Evolutionary conservation across 2,329 filamentous ascomycete species (phyloP), one percentile per base, ranked within the genome.

Genomic region (Fusarium armeniacum): DNA sequence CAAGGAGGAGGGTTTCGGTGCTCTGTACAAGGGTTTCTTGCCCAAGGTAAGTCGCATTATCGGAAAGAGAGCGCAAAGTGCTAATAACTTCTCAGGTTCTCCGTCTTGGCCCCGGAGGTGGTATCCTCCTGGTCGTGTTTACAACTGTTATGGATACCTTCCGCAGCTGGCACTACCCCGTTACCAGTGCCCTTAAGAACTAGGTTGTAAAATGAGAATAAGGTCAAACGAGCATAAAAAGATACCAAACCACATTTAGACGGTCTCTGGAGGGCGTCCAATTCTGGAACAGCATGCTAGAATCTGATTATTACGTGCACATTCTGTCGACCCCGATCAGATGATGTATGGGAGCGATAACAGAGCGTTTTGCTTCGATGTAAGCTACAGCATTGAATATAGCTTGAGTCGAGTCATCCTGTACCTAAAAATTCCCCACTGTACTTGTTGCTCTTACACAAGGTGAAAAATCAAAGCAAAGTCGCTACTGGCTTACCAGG

Each of bases 21-120:
- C 96, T 40, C 85, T 99, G 64, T 99, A 99, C 87, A 99, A 98
- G 87, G 96, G 96, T 18, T 99, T 99, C 87, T 78, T 96, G 68
- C 96, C 96, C 73, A 99, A 99, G 88, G 96, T 98, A 85, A 92
- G 82, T 79, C 91, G 70, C 89, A 12, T 6, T 16, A 7, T 30
- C 10, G 4, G 22, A 9, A 28, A 5, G 20, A 12, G 2, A 12
- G 18, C 38, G 1, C n/a, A 4, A 16, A 24, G 36, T 32, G 7
- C 59, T 67, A 52, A 74, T 26, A 58, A 41, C 8, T 20, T 16
- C 16, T 16, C 45, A 81, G 80, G 80, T 83, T n/a, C 77, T 82
- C 46, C 80, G 81, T 82, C 81, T 87, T 38, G 86, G 85, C 26
- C 86, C 85, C 38, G 83, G 84, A 77, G 86, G 86, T 73, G 86